Base-by-base conservation (phyloP, 306 rosid species). In the Cicer bijugum region DNA sequence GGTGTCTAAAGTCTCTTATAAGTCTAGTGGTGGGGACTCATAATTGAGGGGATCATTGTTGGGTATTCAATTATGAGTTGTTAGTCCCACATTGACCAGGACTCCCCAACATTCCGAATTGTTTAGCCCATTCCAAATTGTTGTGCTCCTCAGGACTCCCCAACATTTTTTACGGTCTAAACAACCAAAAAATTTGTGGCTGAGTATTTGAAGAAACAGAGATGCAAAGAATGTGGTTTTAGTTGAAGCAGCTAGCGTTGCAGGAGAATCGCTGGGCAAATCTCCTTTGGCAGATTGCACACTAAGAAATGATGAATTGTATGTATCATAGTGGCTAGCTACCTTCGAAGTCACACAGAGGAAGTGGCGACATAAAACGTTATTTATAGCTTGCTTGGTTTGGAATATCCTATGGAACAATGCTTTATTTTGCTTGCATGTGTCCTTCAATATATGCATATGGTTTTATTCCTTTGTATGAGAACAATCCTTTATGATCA, bases 281-380 rank as follows among this genome's bases (percentile, higher is more conserved):
- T 87, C 90, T 88, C 88, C 92, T 84, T 89, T 87, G 89, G 92
- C 92, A 87, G 83, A 75, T 39, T 72, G 75, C 71, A 67, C 82
- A 78, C 88, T 78, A 71, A 0, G 42, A 42, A 4, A 46, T 56
- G 8, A 55, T 9, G 33, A 11, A 43, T 39, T 75, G 48, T 8
- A 68, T 55, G 58, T 78, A 17, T 38, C 57, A 8, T 33, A 72
- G 82, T 87, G 84, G 75, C 72, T 71, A 62, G 81, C 75, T 72
- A 68, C 60, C 88, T 73, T 35, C 5, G 10, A 71, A 45, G n/a
- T 42, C 70, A 72, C 68, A 70, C 71, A 7, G 53, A 73, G 60
- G 40, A 55, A 48, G 67, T 59, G 48, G 16, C 11, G 2, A 7
- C 46, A 19, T 6, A 28, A 42, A 48, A 47, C 12, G 37, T 15